Conservation (phyloP, 345 rosid genomes). For the Toxicodendron radicans region DNA sequence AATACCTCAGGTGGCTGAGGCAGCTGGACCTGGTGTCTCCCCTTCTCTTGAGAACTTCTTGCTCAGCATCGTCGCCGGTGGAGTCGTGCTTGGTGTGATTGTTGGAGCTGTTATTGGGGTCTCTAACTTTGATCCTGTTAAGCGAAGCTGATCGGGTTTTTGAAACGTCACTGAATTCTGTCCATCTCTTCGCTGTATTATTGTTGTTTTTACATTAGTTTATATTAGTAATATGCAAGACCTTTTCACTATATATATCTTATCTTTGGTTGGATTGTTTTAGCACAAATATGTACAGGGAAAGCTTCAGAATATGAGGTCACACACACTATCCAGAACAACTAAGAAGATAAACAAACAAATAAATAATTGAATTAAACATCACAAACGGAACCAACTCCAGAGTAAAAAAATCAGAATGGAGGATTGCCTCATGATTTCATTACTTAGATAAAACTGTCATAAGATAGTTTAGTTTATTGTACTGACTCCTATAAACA, state of each 20-base stretch:
- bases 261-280: too few relatives aligned
- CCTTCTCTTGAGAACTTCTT: constrained; percentile 94
- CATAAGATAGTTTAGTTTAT: constrained; percentile 6
- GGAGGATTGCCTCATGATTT: constrained; percentile 39
- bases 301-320: not conserved
- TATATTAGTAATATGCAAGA: not conserved
- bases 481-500: constrained; percentile 23
- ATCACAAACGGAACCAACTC: not conserved
- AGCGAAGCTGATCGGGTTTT: constrained; percentile 46
- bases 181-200: not conserved
- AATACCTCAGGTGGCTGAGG: constrained; percentile 75
- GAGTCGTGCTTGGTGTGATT: constrained; percentile 53
- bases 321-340: not conserved
- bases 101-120: constrained; percentile 78
- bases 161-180: constrained; percentile 8
- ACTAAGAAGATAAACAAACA: not conserved
- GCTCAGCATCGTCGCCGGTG: constrained; percentile 85
- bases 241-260: not conserved
- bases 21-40: constrained; percentile 60
- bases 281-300: too few relatives aligned
- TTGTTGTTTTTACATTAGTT: not conserved
- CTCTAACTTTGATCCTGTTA: constrained; percentile 77
- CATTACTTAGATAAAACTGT: constrained; percentile 22
- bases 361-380: not conserved
- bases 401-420: not conserved